Conservation (phyloP, 192 early-diverging fungal species). For the Backusella macrospora region DNA sequence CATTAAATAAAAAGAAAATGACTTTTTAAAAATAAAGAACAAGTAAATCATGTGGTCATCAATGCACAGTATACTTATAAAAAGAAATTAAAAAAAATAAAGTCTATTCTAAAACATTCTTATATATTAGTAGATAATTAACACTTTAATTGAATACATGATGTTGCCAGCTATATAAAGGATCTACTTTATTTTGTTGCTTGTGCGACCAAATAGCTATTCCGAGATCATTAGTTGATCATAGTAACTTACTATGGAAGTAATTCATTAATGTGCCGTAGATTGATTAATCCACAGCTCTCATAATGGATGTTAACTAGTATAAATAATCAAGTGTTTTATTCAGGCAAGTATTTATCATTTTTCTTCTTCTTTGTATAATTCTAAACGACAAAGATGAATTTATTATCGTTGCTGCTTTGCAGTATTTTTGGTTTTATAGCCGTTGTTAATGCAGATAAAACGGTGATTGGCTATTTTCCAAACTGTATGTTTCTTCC, state of each 20-base stretch:
- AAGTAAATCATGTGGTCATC: background rate
- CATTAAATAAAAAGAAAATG: background rate
- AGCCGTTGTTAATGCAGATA: conserved; percentile 6
- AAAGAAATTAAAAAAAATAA: no score
- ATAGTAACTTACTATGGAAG: background rate
- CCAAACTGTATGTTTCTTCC: conserved; percentile 27
- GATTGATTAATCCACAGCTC: background rate
- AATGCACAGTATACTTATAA: background rate
- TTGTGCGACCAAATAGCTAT: background rate
- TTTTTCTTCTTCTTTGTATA: background rate
- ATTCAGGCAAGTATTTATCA: background rate
- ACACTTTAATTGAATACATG: background rate
- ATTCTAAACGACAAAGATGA: background rate
- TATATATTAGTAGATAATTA: background rate
- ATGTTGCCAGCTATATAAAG: background rate
- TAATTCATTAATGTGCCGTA: background rate
- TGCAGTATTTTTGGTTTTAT: background rate
- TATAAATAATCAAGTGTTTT: background rate
- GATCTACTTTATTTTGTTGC: background rate
- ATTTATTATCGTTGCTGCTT: background rate
- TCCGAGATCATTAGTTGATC: conserved; percentile 4
- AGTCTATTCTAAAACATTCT: no score
- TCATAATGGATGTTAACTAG: background rate
- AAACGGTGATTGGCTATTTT: conserved; percentile 30
- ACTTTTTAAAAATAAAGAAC: background rate